A percentile compares a stretch with the other conserved stretches of the same genome.
These are phyloP conservation scores for Talaromyces sp. DNA, from an alignment of 2,329 filamentous ascomycete genomes.

Conservation along the genomic window DNA sequence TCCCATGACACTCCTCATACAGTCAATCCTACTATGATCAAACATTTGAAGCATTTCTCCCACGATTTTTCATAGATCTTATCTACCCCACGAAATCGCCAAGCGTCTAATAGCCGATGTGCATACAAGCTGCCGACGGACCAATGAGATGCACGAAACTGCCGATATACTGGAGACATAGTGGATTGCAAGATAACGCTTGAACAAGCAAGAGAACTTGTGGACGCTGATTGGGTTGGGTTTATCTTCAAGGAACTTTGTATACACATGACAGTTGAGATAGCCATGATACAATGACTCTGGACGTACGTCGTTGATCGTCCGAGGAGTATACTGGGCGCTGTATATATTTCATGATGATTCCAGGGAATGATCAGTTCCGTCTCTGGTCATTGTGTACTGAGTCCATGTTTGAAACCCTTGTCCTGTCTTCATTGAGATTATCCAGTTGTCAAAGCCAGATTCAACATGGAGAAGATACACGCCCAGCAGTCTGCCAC, in stretches of 20 bases:
- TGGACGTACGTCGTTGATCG: not conserved
- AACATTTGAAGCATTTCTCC: not conserved
- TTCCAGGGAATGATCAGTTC: not conserved
- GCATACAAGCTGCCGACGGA: slow-evolving; percentile 5
- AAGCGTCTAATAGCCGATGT: slow-evolving; percentile 15
- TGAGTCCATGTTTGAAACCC: not conserved
- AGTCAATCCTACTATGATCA: not conserved
- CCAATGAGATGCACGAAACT: not conserved
- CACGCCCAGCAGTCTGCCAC: not conserved
- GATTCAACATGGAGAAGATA: not conserved
- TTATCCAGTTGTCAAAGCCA: not conserved
- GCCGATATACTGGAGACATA: not conserved
- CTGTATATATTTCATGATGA: slow-evolving; percentile 4
- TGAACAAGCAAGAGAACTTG: not conserved
- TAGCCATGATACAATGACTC: not conserved
- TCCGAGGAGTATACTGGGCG: not conserved
- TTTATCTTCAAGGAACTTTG: not conserved
- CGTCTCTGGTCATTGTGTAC: not conserved
- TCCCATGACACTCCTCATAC: not conserved
- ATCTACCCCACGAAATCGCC: slow-evolving; percentile 1
- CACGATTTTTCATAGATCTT: not conserved
- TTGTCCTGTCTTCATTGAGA: not conserved
- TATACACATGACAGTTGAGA: not conserved
- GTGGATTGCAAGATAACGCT: not conserved
- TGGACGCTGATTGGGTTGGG: not conserved